These are phyloP conservation scores for Polytolypa hystricis DNA, from an alignment of 2,329 filamentous ascomycete genomes.

Conservation along the genomic window DNA sequence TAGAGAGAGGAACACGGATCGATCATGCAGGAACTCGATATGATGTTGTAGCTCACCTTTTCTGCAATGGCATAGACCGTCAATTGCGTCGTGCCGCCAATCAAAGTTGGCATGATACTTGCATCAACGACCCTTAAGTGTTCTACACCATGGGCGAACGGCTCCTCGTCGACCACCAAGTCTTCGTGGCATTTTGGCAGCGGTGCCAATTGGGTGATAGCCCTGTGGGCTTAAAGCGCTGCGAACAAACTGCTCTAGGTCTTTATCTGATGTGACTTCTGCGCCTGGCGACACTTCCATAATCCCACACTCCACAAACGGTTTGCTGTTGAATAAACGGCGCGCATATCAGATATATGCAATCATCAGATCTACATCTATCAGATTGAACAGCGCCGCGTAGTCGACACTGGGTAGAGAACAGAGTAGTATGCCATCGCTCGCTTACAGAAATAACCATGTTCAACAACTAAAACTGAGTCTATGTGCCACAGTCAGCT, in stretches of 20 bases:
- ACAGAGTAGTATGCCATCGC: no score
- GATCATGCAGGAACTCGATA: no score
- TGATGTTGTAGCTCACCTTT: no score
- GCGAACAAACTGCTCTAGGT: conserved; percentile 9
- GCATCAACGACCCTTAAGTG: conserved; percentile 25
- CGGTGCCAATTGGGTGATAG: conserved; percentile 24
- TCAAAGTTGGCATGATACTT: conserved; percentile 22
- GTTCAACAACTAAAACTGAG: no score
- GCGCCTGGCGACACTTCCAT: background rate
- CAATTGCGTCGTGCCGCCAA: conserved; percentile 22
- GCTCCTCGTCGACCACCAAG: conserved; percentile 18
- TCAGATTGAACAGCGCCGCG: conserved; percentile 27
- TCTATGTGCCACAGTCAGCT: no score
- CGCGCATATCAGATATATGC: conserved; percentile 11
- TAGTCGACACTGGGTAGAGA: conserved; percentile 32
- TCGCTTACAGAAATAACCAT: no score
- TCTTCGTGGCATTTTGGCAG: conserved; percentile 20
- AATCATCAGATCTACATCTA: conserved; percentile 25
- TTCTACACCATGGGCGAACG: conserved; percentile 14
- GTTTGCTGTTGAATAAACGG: conserved; percentile 7
- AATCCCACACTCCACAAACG: background rate
- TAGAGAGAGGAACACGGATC: no score
- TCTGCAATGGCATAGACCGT: conserved; percentile 27
- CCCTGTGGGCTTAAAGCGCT: conserved; percentile 23
- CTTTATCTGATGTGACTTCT: background rate